These are phyloP conservation scores for Russula sp. DNA, from an alignment of 768 basidiomycete species.

Conservation along the genomic window DNA sequence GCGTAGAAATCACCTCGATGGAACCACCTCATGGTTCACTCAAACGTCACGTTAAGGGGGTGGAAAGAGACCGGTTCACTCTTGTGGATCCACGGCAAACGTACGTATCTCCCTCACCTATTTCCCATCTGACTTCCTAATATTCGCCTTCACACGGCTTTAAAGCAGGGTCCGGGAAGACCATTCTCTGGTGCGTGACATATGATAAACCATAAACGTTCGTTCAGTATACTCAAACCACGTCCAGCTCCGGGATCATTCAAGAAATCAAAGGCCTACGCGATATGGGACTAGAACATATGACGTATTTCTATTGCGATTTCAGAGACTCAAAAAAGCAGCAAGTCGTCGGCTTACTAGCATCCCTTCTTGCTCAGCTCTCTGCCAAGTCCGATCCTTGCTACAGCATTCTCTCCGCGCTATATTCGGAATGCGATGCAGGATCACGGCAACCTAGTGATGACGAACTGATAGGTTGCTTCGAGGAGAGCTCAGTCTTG, in stretches of 20 bases:
- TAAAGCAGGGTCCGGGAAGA: constrained; percentile 3
- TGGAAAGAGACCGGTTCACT: neutral
- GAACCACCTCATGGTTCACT: neutral
- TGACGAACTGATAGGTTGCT: neutral
- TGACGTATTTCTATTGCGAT: constrained; percentile 2
- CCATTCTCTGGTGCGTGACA: neutral
- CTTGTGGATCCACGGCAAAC: neutral
- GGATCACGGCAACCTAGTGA: neutral
- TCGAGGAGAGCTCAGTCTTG: neutral
- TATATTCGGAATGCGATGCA: constrained; percentile 1
- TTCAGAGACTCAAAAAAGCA: neutral
- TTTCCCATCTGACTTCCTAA: neutral
- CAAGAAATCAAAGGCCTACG: neutral
- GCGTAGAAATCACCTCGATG: neutral
- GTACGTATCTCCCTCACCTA: neutral
- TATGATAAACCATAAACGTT: neutral
- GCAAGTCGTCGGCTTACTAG: neutral
- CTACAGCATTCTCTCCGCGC: neutral
- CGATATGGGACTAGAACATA: neutral
- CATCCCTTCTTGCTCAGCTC: neutral
- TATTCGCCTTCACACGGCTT: neutral
- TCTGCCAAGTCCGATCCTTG: neutral
- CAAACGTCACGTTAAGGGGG: neutral
- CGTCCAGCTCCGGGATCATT: neutral
- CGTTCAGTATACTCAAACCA: neutral